These are phyloP conservation scores for Trichoderma orchidacearum DNA, from an alignment of 495 filamentous ascomycete genomes.

Conservation along the genomic window DNA sequence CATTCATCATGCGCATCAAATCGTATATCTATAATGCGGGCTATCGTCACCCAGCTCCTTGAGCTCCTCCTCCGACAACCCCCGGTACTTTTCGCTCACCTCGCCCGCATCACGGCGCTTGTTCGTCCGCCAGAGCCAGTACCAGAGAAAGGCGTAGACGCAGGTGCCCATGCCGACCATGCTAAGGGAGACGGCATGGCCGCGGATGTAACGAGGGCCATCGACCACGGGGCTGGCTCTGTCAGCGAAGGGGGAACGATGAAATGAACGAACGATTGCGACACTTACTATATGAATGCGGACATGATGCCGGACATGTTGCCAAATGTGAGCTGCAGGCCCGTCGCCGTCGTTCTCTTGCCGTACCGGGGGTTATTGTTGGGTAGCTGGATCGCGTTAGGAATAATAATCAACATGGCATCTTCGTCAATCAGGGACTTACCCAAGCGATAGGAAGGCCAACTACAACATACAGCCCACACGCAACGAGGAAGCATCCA, in stretches of 20 bases:
- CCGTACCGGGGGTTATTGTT: slow-evolving; percentile 50
- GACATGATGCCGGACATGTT: slow-evolving; percentile 59
- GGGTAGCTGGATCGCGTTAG: slow-evolving; percentile 16
- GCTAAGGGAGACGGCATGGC: slow-evolving; percentile 40
- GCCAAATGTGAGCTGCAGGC: slow-evolving; percentile 55
- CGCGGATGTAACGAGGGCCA: slow-evolving; percentile 33
- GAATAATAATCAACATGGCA: too few relatives aligned
- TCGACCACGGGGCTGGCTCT: slow-evolving; percentile 19
- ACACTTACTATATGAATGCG: slow-evolving; percentile 42
- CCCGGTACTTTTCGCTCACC: slow-evolving; percentile 35
- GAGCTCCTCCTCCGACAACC: slow-evolving; percentile 49
- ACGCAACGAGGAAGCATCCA: slow-evolving; percentile 51
- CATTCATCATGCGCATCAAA: slow-evolving; percentile 19
- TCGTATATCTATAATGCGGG: slow-evolving; percentile 45
- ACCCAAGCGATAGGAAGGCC: slow-evolving; percentile 60
- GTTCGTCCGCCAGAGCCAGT: slow-evolving; percentile 41
- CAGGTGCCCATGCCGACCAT: slow-evolving; percentile 33
- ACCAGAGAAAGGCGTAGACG: slow-evolving; percentile 39
- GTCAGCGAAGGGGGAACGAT: too few relatives aligned
- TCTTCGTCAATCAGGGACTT: too few relatives aligned
- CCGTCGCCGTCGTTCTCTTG: slow-evolving; percentile 56
- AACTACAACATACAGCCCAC: slow-evolving; percentile 56
- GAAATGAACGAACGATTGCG: too few relatives aligned
- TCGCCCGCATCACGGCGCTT: slow-evolving; percentile 35
- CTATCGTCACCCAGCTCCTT: slow-evolving; percentile 57